Conservation (phyloP, 2,329 filamentous ascomycete species). For the Alternaria sp. region DNA sequence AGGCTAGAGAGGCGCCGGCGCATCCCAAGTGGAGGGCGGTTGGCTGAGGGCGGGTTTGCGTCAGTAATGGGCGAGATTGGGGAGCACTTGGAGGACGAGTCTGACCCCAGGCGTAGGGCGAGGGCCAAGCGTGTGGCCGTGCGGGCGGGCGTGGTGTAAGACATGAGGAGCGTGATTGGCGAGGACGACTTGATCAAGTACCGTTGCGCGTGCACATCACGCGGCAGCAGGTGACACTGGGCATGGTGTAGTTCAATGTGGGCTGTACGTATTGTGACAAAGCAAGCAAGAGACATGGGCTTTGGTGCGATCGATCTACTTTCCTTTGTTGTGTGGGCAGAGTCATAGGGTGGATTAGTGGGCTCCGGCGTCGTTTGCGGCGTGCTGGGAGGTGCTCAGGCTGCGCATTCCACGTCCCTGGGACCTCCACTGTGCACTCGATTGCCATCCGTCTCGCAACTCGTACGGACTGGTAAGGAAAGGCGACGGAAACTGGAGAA, state of each 20-base stretch:
- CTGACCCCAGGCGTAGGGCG: slow-evolving; percentile 38
- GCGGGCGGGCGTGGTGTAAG: slow-evolving; percentile 20
- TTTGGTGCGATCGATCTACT: slow-evolving; percentile 6
- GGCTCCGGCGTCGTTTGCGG: slow-evolving; percentile 25
- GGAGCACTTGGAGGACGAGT: slow-evolving; percentile 13
- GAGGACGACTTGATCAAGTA: slow-evolving; percentile 2
- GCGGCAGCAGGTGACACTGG: slow-evolving; percentile 15
- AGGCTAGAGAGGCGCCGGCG: neutral
- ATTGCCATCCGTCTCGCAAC: no score
- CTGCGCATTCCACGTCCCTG: neutral
- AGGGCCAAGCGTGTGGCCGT: slow-evolving; percentile 37
- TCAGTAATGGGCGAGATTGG: slow-evolving; percentile 28
- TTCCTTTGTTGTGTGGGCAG: slow-evolving; percentile 24
- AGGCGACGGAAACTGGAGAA: neutral
- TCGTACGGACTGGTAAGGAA: neutral
- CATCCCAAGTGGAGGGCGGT: slow-evolving; percentile 26
- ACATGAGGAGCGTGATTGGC: slow-evolving; percentile 21
- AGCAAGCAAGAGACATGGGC: slow-evolving; percentile 10
- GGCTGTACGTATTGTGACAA: neutral
- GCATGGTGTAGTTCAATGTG: neutral
- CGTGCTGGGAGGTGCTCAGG: neutral
- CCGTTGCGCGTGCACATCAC: slow-evolving; percentile 21
- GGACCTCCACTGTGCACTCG: neutral
- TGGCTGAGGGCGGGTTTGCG: slow-evolving; percentile 26
- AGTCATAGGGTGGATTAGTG: slow-evolving; percentile 29